Evolutionary conservation across 352 stramenopile species (phyloP), one percentile per base, ranked within the genome.

Genomic region (Pythium rishiriense): DNA sequence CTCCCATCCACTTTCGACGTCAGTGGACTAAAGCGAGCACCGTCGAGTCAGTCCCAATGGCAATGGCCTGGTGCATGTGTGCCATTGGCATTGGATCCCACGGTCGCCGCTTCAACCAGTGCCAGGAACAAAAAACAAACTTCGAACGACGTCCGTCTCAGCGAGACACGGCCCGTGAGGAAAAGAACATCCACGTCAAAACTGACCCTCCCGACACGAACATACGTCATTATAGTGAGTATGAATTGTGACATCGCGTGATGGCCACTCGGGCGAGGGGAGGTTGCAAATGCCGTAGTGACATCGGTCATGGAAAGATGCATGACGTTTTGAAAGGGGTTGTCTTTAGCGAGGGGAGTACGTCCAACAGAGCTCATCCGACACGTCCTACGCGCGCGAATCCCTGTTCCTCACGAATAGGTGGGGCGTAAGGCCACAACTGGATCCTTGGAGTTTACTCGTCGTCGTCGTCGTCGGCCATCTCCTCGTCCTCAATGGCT

Each of bases 401-500:
- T 14, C 1, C 11, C 9, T 12, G 33, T 17, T 9, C 31, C 6
- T 37, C 6, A 37, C 11, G 31, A 11, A 37, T 3, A 39, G 33
- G 33, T 39, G 33, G 10, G n/a, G n/a, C n/a, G n/a, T n/a, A n/a
- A n/a, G n/a, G n/a, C n/a, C n/a, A n/a, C n/a, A n/a, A n/a, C n/a
- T n/a, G n/a, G n/a, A n/a, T n/a, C n/a, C n/a, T n/a, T n/a, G n/a
- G n/a, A n/a, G n/a, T 67, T 53, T 70, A 64, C 76, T 94, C 84
- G 46, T 96, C 87, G 47, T 96, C 87, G 59, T 94, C 85, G 59
- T 94, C 85, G 42, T 96, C 87, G 43, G 78, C 87, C 85, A 93
- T 93, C 72, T 94, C 85, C 64, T 96, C 87, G 37, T 93, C 81
- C 72, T 96, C 81, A 62, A 93, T 94, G 46, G 84, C 89, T 70